Base-by-base conservation (phyloP, 768 basidiomycete species). In the Suillus americanus region DNA sequence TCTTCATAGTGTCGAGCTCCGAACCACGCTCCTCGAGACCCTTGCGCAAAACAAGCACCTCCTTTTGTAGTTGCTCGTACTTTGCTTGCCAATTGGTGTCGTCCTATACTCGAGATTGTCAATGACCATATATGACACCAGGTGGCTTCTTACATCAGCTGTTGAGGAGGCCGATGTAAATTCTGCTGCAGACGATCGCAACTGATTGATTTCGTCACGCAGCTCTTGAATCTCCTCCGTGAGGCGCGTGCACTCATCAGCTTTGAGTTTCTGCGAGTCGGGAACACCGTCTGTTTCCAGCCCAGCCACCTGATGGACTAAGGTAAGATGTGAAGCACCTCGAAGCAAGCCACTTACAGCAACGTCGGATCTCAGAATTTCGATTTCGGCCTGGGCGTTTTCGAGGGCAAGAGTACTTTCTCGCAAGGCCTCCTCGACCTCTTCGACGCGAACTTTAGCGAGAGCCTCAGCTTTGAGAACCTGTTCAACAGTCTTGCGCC, bases 381-480 rank as follows among this genome's bases (percentile, higher is more conserved):
- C 97, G 14, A 98, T 90, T 75, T 99, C 97, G 16, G 92, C 92
- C 62, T 92, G 81, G 6, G 95, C 92, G 69, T 90, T 90, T 75
- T 99, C 96, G 12, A 99, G 82, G 0, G 96, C 93, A 53, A 87
- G 82, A 3, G 89, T 89, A 68, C 91, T 94, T 79, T 98, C 95
- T 67, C 90, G 81, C 46, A 99, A 79, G 3, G 97, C 97, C 69
- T 91, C 92, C 74, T 97, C 95, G 25, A 95, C 84, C 73, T 99
- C 97, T 64, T 89, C 89, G 0, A 94, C 82, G 35, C 94, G 84
- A 37, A 77, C 74, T 64, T 89, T 85, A 1, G 89, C 86, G 50
- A 75, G 74, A 16, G 79, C 81, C 71, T 95, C 93, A 0, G 87
- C 82, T 70, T 87, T 86, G 55, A 79, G 65, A 65, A 89, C 76